Evolutionary conservation across 2,329 filamentous ascomycete species (phyloP).

Genomic region (Fusarium sp.): DNA sequence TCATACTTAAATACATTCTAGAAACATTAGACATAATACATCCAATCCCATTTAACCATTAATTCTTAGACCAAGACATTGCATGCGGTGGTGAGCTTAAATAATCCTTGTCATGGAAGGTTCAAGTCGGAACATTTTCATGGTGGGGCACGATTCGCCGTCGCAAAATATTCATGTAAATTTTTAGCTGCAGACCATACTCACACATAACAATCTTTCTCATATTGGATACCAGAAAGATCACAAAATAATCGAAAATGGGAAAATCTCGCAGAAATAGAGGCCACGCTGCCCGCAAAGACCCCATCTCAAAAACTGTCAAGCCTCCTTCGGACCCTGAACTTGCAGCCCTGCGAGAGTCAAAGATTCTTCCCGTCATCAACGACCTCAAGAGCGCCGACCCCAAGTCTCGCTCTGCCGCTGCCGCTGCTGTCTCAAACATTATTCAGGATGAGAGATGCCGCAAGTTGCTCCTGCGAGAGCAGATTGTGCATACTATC

Average conservation of each 20-base stretch:
- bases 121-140: constrained; percentile 24
- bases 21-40: neutral
- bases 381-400: constrained; percentile 70
- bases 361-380: constrained; percentile 72
- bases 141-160: constrained; percentile 39
- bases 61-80: neutral
- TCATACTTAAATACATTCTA: neutral
- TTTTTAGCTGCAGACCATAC: constrained; percentile 24
- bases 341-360: constrained; percentile 71
- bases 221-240: neutral
- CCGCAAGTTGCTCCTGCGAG: constrained; percentile 73
- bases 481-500: constrained; percentile 73
- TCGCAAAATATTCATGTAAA: constrained; percentile 40
- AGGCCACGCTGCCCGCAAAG: constrained; percentile 60
- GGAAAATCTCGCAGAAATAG: constrained; percentile 69
- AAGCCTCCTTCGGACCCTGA: constrained; percentile 73
- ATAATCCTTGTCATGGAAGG: constrained; percentile 15
- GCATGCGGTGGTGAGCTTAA: constrained; percentile 6
- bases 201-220: neutral
- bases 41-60: neutral
- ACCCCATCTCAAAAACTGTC: constrained; percentile 68
- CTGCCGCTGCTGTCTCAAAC: constrained; percentile 70
- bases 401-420: constrained; percentile 68
- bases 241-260: constrained; percentile 56
- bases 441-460: constrained; percentile 71